Base-by-base conservation (phyloP, 306 rosid genomes). In the Hippophae tibetana region DNA sequence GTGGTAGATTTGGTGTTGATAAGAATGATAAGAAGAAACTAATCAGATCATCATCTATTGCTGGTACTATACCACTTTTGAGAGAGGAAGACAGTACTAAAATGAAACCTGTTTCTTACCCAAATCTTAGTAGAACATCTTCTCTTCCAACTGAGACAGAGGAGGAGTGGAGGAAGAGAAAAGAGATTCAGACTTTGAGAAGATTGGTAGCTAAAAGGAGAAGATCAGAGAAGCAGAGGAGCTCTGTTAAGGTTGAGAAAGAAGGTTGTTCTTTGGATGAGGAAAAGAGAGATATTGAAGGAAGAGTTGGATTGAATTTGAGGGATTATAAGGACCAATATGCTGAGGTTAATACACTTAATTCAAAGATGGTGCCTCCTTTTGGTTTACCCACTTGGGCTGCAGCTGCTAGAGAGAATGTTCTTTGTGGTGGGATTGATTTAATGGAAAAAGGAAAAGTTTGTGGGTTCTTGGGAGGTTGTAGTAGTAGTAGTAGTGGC, bases 151-250 rank as follows among this genome's bases (percentile, higher is more conserved):
- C 82, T 40, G 95, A 88, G 94, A 79, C 94, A 1, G 90, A 88
- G 79, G 98, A 83, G 67, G 85, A 82, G 79, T 93, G 97, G 99
- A 64, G 97, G 82, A 84, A 89, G 89, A 58, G 97, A 84, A 93
- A 93, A 84, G 95, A 88, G 62, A 27, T 93, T 63, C 99, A 93
- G 77, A 84, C 85, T 2, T 72, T 84, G 75, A 79, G 99, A 52
- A 65, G 99, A 58, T 54, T 93, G 94, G 99, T 68, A 76, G 99
- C 97, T 0, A 93, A 88, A 74, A 73, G 97, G 44, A 58, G 99
- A 62, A 61, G 99, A 63, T 86, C 83, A 6, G 94, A 84, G 90
- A 93, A 88, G 82, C 96, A 85, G 71, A 80, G 86, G 67, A 83
- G 13, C 46, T 69, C 71, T 14, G 9, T 8, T 7, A 69, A 59